Percentiles rank a stretch among this genome's conserved stretches.
Conservation (phyloP, 75 land plant species). For the Adiantum capillusveneris region DNA sequence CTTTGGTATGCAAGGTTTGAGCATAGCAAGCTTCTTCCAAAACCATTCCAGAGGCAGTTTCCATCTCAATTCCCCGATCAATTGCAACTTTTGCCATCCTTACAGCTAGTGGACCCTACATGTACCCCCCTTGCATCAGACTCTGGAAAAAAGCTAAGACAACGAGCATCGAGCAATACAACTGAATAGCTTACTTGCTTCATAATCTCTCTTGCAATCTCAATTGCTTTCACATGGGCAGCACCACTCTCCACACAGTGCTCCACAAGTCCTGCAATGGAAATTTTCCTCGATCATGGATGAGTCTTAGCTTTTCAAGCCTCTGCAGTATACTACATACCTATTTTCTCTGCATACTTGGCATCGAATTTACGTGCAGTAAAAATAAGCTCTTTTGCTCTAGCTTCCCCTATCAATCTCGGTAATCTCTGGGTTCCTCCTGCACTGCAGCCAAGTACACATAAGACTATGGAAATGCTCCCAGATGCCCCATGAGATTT, state of each 20-base stretch:
- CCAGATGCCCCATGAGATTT: no score
- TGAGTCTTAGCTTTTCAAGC: neutral
- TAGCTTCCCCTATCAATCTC: constrained; percentile 71
- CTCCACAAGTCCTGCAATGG: constrained; percentile 74
- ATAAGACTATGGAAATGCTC: no score
- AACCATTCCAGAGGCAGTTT: constrained; percentile 51
- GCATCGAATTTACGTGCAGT: constrained; percentile 76
- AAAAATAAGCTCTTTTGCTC: constrained; percentile 91
- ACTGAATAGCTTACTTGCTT: constrained; percentile 47
- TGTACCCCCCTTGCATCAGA: neutral
- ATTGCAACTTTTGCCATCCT: constrained; percentile 90
- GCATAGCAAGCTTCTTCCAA: constrained; percentile 88
- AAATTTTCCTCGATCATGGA: neutral
- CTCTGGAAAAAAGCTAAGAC: no score
- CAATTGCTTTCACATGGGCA: constrained; percentile 73
- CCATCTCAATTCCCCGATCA: constrained; percentile 62
- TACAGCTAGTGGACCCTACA: constrained; percentile 90
- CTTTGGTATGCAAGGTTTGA: constrained; percentile 61
- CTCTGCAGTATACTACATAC: constrained; percentile 23
- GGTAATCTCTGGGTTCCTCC: constrained; percentile 97
- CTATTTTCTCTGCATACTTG: constrained; percentile 53
- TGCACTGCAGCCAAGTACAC: no score
- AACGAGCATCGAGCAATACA: no score
- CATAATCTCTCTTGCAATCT: constrained; percentile 78
- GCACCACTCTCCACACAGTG: constrained; percentile 70